Conservation (phyloP, 2,329 filamentous ascomycete genomes). For the Pseudocercospora fijiensis region DNA sequence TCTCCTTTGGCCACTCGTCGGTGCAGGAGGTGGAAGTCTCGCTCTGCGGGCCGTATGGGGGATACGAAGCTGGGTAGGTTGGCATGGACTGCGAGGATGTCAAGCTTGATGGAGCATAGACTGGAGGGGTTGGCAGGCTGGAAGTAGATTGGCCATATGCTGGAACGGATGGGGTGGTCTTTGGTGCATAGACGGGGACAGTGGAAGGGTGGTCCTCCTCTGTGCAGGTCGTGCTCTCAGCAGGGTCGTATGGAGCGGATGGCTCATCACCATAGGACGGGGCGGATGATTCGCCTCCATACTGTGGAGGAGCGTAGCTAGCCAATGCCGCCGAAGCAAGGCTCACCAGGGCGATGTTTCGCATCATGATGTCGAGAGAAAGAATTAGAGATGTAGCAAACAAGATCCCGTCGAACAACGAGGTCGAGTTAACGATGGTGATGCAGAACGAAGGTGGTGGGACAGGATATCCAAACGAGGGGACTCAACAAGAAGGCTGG, state of each 20-base stretch:
- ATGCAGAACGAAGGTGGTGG: conserved; percentile 14
- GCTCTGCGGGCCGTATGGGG: background rate
- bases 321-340: conserved; percentile 20
- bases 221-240: background rate
- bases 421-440: conserved; percentile 2
- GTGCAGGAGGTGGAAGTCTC: conserved; percentile 1
- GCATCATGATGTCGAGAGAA: conserved; percentile 17
- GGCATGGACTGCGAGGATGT: background rate
- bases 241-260: background rate
- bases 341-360: conserved; percentile 22
- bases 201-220: conserved; percentile 6
- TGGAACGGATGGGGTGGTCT: background rate
- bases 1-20: background rate
- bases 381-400: conserved; percentile 15
- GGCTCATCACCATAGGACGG: background rate
- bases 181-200: conserved; percentile 1
- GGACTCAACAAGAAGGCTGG: conserved; percentile 16
- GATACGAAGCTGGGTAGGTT: conserved; percentile 7
- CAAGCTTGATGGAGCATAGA: conserved; percentile 3
- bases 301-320: conserved; percentile 11
- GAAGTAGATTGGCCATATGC: background rate
- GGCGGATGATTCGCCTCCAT: conserved; percentile 1
- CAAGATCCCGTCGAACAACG: conserved; percentile 5
- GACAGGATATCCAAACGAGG: conserved; percentile 10
- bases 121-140: conserved; percentile 5